Base-by-base conservation (phyloP, 106 monocot species). In the Allium fistulosum region DNA sequence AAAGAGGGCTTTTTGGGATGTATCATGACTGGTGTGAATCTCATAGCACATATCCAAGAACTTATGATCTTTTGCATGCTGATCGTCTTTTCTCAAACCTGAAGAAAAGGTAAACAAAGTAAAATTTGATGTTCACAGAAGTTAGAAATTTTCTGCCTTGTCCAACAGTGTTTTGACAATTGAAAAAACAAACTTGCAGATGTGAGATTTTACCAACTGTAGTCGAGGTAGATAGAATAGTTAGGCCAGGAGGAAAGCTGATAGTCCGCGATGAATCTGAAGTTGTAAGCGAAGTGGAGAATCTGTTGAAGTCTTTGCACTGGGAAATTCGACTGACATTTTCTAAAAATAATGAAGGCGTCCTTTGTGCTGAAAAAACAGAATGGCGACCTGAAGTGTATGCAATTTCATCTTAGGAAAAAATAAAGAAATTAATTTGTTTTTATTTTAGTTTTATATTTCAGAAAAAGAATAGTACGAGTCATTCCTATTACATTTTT, bases 21-120 rank as follows among this genome's bases (percentile, higher is more conserved):
- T 88, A 88, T 59, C 87, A 88, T 61, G 87, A 88, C 49, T 88
- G 87, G 87, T 88, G 87, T 68, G 87, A 88, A 71, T 88, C 84
- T 3, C 84, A 84, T 53, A 88, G 87, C 70, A 88, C 88, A 15
- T 88, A 88, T 72, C 88, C 88, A 10, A 79, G 84, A 49, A 74
- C 81, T n/a, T 88, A 88, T 10, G 88, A 88, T 60, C 84, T 88
- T 57, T 71, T 84, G 69, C 88, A 88, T 64, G 81, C 84, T 1
- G 84, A 88, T 66, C 88, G 56, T 51, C 74, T 88, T 2, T 88
- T 95, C 51, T 88, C 95, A 4, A 67, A 60, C 57, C 57, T 95
- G 50, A 95, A 83, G 61, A 75, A 83, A 69, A 95, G 95, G 94
- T 94, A n/a, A 49, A 49, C 49, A 8, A 49, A 46, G 14, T 64